Evolutionary conservation across 2,329 filamentous ascomycete genomes (phyloP).

Genomic region (Colletotrichum paranaense): DNA sequence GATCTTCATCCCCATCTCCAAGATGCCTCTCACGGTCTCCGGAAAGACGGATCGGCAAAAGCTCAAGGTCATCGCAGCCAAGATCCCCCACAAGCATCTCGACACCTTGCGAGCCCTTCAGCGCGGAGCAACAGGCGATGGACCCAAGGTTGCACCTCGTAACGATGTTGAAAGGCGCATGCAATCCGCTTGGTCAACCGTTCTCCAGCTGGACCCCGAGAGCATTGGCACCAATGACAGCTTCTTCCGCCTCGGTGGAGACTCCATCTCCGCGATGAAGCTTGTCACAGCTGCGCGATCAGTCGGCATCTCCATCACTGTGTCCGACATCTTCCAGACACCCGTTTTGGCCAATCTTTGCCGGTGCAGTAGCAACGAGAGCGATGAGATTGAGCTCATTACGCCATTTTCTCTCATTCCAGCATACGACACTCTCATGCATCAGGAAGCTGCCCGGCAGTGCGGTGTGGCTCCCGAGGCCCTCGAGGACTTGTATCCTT

Average conservation of each 20-base stretch:
- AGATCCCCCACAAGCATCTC: slow-evolving; percentile 53
- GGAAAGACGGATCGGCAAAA: slow-evolving; percentile 39
- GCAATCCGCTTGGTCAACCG: slow-evolving; percentile 38
- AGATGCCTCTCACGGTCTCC: slow-evolving; percentile 15
- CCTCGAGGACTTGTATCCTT: slow-evolving; percentile 51
- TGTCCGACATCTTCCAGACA: slow-evolving; percentile 39
- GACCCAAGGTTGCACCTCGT: slow-evolving; percentile 47
- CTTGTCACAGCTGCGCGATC: background rate
- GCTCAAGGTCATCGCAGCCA: slow-evolving; percentile 54
- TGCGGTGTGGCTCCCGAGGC: background rate
- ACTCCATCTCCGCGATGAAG: background rate
- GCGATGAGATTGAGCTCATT: slow-evolving; percentile 32
- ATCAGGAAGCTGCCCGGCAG: background rate
- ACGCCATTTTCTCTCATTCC: slow-evolving; percentile 52
- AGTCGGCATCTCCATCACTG: background rate
- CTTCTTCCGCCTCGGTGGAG: background rate
- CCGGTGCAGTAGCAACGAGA: slow-evolving; percentile 37
- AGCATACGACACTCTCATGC: background rate
- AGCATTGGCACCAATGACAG: slow-evolving; percentile 12
- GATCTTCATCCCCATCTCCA: slow-evolving; percentile 23
- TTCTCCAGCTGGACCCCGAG: background rate
- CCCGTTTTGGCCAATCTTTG: slow-evolving; percentile 45
- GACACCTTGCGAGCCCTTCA: slow-evolving; percentile 41
- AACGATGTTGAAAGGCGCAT: slow-evolving; percentile 50
- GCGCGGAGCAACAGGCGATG: background rate